Conservation (phyloP, 768 basidiomycete species). For the Cyclocybe cylindracea region DNA sequence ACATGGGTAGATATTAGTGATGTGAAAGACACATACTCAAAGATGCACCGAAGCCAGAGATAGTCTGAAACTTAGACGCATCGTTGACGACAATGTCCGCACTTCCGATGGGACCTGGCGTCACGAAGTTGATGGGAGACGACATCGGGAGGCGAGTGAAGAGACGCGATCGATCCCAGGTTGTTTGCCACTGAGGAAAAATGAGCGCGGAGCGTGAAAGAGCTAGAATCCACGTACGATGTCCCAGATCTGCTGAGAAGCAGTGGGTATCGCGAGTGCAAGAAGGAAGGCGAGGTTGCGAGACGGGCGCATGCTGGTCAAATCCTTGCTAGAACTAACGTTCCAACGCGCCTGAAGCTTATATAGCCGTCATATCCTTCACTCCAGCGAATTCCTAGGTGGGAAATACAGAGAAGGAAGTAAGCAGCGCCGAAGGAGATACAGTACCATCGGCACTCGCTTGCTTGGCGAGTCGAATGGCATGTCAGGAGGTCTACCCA, state of each 20-base stretch:
- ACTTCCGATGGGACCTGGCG: constrained; percentile 55
- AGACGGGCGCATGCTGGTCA: too few species aligned
- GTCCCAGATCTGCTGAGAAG: constrained; percentile 57
- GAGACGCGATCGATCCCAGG: constrained; percentile 50
- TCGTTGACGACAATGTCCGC: constrained; percentile 69
- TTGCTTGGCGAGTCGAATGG: too few species aligned
- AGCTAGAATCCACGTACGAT: constrained; percentile 36
- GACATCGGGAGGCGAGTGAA: constrained; percentile 50
- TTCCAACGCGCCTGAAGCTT: too few species aligned
- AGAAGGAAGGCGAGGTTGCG: background rate
- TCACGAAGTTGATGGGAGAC: constrained; percentile 56
- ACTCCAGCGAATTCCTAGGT: too few species aligned
- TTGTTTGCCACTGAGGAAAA: constrained; percentile 56
- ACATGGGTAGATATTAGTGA: background rate
- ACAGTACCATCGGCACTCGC: too few species aligned
- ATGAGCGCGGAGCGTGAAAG: constrained; percentile 4
- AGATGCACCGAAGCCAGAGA: constrained; percentile 67
- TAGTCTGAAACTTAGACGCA: constrained; percentile 53
- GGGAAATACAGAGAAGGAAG: too few species aligned
- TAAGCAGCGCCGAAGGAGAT: too few species aligned
- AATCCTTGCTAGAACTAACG: too few species aligned
- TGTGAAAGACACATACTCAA: constrained; percentile 47
- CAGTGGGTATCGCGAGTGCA: constrained; percentile 10
- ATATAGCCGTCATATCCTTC: too few species aligned
- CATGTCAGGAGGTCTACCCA: too few species aligned